Base-by-base conservation (phyloP, 345 rosid genomes). In the Dipteronia dyeriana region DNA sequence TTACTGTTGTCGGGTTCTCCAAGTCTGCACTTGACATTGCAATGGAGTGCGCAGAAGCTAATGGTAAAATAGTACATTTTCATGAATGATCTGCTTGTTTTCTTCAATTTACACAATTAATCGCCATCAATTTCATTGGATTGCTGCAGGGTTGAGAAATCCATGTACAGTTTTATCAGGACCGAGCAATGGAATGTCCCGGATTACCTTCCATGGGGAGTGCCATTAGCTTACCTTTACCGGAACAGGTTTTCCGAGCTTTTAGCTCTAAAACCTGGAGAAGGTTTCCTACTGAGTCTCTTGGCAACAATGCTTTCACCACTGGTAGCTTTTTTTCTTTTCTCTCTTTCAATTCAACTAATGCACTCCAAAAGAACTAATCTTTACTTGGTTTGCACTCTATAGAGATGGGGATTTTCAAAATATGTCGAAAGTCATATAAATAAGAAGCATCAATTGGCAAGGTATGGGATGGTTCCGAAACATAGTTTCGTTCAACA, bases 121-220 rank as follows among this genome's bases (percentile, higher is more conserved):
- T 41, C 45, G 4, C 0, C 38, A 31, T 34, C 38, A 4, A 34
- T 34, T 34, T 13, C n/a, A 5, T 54, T 20, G 23, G 13, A 45
- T 67, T 77, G 19, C 66, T 34, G 38, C 38, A 85, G 88, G 89
- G 25, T 16, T 47, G 16, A 76, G 78, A 66, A 67, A 43, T 70
- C 91, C 89, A 3, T 86, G 91, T 59, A 80, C 77, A 9, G 69
- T 86, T 3, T 26, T 88, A 38, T 86, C 78, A 83, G 54, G 29
- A 85, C 74, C 16, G 86, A 71, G 20, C 88, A 82, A n/a, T 86
- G 91, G 91, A 71, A 60, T 16, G 2, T 86, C 39, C 88, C 91
- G 2, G 83, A 83, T 41, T 78, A 80, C 74, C 20, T 66, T n/a
- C 91, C 91, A 11, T 84, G 91, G 86, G 85, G 89, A 16, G 43